A percentile compares a stretch with the other conserved stretches of the same genome.
These are phyloP conservation scores for Sphenostylis stenocarpa DNA, from an alignment of 306 rosid species.

Conservation along the genomic window DNA sequence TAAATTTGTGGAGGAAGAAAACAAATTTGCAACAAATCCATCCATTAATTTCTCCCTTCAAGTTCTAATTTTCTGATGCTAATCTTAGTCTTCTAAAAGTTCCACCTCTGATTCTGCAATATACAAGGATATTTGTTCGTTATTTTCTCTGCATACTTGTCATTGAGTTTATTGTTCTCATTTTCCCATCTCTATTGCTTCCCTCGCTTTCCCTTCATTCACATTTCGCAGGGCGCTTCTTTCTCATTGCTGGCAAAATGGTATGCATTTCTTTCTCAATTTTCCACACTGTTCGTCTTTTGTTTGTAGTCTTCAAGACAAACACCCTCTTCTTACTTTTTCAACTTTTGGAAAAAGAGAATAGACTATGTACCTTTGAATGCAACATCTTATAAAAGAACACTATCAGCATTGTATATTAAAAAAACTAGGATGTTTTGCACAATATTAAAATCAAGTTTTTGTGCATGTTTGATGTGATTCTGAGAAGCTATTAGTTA, in stretches of 20 bases:
- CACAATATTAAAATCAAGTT: not conserved
- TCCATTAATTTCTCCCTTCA: conserved; percentile 42
- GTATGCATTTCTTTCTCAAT: conserved; percentile 39
- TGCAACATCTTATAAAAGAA: not conserved
- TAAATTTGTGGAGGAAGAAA: conserved; percentile 40
- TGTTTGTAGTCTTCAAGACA: conserved; percentile 10
- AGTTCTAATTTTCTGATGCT: conserved; percentile 41
- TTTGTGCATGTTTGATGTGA: not conserved
- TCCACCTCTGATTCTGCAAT: conserved; percentile 51
- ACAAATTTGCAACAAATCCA: not conserved
- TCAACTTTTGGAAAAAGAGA: not conserved
- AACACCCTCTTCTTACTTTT: not conserved
- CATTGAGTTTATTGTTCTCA: conserved; percentile 34
- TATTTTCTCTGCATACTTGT: conserved; percentile 30
- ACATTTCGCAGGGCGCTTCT: conserved; percentile 44
- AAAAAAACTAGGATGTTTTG: not conserved
- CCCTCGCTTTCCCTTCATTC: conserved; percentile 23
- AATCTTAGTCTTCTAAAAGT: conserved; percentile 39
- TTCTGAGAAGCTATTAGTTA: not conserved
- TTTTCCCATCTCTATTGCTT: conserved; percentile 37
- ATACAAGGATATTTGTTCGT: conserved; percentile 60
- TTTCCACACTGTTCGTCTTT: not conserved
- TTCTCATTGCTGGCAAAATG: conserved; percentile 62
- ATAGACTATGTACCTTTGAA: not conserved
- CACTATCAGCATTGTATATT: not conserved